Conservation (phyloP, 106 monocot genomes). For the Dendrobium catenatum region DNA sequence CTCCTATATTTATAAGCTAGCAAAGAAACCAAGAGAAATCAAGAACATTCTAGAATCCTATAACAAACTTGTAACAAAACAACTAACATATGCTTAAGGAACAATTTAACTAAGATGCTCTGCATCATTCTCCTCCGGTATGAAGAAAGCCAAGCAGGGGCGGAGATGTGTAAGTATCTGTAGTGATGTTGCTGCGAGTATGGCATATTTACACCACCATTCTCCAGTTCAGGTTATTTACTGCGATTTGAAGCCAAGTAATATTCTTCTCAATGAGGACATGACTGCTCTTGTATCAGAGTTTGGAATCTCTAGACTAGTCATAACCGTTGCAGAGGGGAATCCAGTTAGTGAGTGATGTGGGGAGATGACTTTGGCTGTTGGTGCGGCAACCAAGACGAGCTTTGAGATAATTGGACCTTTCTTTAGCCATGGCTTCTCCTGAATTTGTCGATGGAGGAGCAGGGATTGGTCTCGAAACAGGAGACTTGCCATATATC, state of each 20-base stretch:
- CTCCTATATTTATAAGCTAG: too few relatives aligned
- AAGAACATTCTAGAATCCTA: too few relatives aligned
- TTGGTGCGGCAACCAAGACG: slow-evolving; percentile 45
- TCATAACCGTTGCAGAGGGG: slow-evolving; percentile 16
- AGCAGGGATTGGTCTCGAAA: slow-evolving; percentile 46
- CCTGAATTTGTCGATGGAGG: slow-evolving; percentile 17
- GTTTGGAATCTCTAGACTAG: slow-evolving; percentile 74
- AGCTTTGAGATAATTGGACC: slow-evolving; percentile 52
- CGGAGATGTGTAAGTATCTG: slow-evolving; percentile 42
- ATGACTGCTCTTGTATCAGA: slow-evolving; percentile 73
- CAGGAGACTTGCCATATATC: slow-evolving; percentile 41
- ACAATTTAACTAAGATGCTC: too few relatives aligned
- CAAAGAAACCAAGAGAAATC: too few relatives aligned
- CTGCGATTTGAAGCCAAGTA: slow-evolving; percentile 74
- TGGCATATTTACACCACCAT: slow-evolving; percentile 85
- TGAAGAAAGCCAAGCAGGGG: too few relatives aligned
- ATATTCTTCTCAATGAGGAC: slow-evolving; percentile 74
- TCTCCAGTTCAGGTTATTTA: slow-evolving; percentile 53
- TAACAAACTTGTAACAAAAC: too few relatives aligned
- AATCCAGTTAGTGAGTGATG: not conserved
- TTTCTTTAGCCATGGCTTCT: slow-evolving; percentile 45
- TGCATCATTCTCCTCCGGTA: too few relatives aligned
- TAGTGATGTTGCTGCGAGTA: slow-evolving; percentile 66
- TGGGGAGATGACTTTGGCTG: slow-evolving; percentile 43
- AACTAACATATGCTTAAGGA: too few relatives aligned